Base-by-base conservation (phyloP, 495 filamentous ascomycete species). In the Aspergillus bridgeri region DNA sequence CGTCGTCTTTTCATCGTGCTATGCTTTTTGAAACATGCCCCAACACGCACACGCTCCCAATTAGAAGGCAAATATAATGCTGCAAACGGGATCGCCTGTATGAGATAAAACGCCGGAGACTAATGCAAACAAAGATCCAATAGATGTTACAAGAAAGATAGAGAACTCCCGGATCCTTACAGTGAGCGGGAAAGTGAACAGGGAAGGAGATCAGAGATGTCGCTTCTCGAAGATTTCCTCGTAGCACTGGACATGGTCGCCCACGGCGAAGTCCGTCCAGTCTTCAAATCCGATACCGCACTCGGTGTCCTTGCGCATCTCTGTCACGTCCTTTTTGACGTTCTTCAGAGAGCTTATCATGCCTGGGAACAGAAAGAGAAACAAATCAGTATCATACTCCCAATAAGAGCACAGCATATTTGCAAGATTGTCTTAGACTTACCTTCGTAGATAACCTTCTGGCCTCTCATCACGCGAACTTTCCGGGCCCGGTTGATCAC, bases 251-350 rank as follows among this genome's bases (percentile, higher is more conserved):
- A 98, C 78, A 61, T 86, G 81, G 74, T 99, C 95, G 22, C 92
- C 94, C 29, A 85, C 79, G 56, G 84, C 66, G 73, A 98, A 90
- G 19, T 82, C 86, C 18, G 84, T 76, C 88, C 90, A 98, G 42
- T 75, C 79, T 7, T 87, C 83, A 64, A 99, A 96, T 42, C 81
- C 84, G 58, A 99, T 87, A 51, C 95, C 95, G 65, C 95, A 99
- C 69, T 99, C 95, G 44, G 78, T 84, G 43, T 90, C 92, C 78
- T 96, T 98, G 64, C 84, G 86, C 84, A 93, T 92, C 65, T 96
- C 89, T 7, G 77, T 76, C 6, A 92, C 86, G 65, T 96, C 90
- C 62, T 96, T 94, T 81, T 98, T 95, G 68, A 89, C 83, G 62
- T 93, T 88, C 77, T 94, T 98, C 27, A 99, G 82, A 3, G 88